Evolutionary conservation across 2,329 filamentous ascomycete genomes (phyloP).

Genomic region (Penicillium griseofulvum): DNA sequence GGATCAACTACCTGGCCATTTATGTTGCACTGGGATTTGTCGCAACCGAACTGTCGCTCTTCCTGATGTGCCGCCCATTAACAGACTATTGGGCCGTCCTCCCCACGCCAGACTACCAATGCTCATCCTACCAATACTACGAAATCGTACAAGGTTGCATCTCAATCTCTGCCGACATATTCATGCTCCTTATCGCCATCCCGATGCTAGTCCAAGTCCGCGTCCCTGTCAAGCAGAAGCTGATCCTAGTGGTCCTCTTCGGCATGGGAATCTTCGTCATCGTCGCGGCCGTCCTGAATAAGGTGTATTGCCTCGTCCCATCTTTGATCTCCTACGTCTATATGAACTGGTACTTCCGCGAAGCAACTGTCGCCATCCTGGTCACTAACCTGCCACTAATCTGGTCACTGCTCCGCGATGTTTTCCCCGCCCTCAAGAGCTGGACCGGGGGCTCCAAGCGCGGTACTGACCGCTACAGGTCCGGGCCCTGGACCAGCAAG

Average conservation of each 20-base stretch:
- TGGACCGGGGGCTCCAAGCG: constrained; percentile 41
- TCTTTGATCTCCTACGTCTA: constrained; percentile 42
- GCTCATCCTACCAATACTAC: constrained; percentile 46
- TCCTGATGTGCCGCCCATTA: constrained; percentile 53
- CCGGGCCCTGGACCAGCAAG: constrained; percentile 32
- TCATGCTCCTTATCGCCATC: constrained; percentile 46
- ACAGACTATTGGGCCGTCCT: constrained; percentile 53
- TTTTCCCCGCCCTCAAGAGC: constrained; percentile 46
- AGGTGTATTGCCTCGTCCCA: constrained; percentile 48
- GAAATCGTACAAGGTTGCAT: constrained; percentile 48
- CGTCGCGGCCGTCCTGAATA: constrained; percentile 50
- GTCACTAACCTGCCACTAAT: constrained; percentile 54
- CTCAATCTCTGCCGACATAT: constrained; percentile 45
- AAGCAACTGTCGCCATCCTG: constrained; percentile 45
- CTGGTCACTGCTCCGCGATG: constrained; percentile 51
- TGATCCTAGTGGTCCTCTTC: constrained; percentile 44
- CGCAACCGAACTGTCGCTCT: constrained; percentile 50
- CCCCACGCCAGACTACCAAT: constrained; percentile 44
- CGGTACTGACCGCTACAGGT: constrained; percentile 34
- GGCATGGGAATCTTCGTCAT: constrained; percentile 49
- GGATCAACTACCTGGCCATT: constrained; percentile 37
- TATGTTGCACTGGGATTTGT: constrained; percentile 51
- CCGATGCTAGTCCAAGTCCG: constrained; percentile 43
- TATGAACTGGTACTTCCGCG: constrained; percentile 51
- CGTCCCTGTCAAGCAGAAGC: constrained; percentile 43